Evolutionary conservation across 176 grass and related monocot genomes (phyloP).

Genomic region (Coix lacrymajobi): DNA sequence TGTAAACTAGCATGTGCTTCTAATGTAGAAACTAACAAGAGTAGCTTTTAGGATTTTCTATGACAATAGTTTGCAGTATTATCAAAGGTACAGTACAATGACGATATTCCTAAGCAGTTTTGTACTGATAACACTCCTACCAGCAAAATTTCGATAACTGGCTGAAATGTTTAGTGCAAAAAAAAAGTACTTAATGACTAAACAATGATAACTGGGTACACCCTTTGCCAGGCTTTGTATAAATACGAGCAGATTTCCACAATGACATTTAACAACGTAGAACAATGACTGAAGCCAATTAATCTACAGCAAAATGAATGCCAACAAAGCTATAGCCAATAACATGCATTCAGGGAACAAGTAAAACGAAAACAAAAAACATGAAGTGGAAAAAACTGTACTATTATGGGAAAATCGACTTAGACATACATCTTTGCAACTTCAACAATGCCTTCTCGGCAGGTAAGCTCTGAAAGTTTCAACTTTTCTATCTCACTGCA

Average conservation of each 20-base stretch:
- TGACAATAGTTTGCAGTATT: neutral
- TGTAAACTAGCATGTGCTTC: neutral
- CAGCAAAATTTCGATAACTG: neutral
- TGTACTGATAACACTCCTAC: neutral
- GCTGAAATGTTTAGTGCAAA: neutral
- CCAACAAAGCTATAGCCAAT: neutral
- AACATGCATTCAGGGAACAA: neutral
- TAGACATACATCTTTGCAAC: conserved; percentile 73
- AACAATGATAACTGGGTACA: neutral
- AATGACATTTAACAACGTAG: neutral
- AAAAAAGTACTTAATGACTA: neutral
- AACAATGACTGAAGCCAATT: neutral
- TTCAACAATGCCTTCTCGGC: conserved; percentile 84
- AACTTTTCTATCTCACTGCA: conserved; percentile 90
- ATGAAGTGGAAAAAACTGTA: neutral
- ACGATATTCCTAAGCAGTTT: neutral
- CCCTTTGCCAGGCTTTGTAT: neutral
- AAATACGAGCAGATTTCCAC: neutral
- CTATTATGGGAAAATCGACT: neutral
- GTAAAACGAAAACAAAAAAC: neutral
- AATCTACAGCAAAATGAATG: neutral
- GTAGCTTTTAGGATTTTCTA: neutral
- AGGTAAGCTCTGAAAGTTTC: conserved; percentile 86
- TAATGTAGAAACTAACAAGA: neutral
- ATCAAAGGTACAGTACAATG: neutral